Base-by-base conservation (phyloP, 2,329 filamentous ascomycete genomes). In the Emericellopsis cladophorae region DNA sequence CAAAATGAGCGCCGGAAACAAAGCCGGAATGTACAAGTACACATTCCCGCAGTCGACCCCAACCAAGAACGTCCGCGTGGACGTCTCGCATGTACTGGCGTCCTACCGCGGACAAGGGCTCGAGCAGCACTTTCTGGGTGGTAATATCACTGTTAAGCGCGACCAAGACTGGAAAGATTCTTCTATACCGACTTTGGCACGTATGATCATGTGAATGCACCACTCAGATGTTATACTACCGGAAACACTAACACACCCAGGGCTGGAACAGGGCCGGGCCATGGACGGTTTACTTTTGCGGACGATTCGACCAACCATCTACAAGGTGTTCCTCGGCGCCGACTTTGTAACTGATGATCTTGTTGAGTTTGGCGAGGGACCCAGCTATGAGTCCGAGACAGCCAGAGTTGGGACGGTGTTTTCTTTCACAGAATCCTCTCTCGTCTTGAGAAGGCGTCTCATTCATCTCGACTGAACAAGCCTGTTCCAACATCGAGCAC, bases 391-490 rank as follows among this genome's bases (percentile, higher is more conserved):
- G 24, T 70, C 50, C 6, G 44, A 49, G 1, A 45, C 54, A 1
- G 62, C 65, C 7, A 59, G 65, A 2, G 56, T 75, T 4, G 65
- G 67, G 0, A 68, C 65, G 2, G 58, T 80, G 0, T 80, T 79
- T 52, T 65, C 67, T 0, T 81, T 81, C 44, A 45, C 60, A 8
- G 51, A 59, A 1, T 52, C 56, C 2, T 47, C 57, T 2, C 60
- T 81, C 2, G 21, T 79, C 72, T 16, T 70, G 84, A 12, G 81
- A 87, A 14, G 84, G 82, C 0, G 56, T 87, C 7, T 86, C 81
- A 31, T 86, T 87, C 51, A 75, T 86, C 26, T 81, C 73, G 45
- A 63, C 69, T 1, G 67, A 75, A 1, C 70, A 81, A 56, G 84
- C 84, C 7, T 90, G 84, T 50, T 53, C 60, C 14, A 85, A 81